Evolutionary conservation across 2,329 filamentous ascomycete genomes (phyloP), one percentile per base, ranked within the genome.

Genomic region (Sporothrix humicola): DNA sequence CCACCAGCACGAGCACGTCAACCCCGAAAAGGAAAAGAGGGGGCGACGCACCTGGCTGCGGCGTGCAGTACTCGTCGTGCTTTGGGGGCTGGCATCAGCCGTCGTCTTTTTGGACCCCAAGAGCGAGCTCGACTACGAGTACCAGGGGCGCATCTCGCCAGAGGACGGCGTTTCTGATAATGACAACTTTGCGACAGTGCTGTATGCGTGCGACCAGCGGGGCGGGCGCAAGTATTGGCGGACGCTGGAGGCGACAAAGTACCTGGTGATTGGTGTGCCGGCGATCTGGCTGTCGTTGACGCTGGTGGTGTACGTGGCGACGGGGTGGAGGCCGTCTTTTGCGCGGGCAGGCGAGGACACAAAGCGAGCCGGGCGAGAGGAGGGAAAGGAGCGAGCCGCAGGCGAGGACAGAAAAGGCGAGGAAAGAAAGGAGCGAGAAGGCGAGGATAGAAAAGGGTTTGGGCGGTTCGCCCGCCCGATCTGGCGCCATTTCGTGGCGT

Each of bases 251-350:
- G 74, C 74, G 1, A 52, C 69, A 9, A 72, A 74, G 69, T 73
- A 52, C 20, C 71, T 77, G 6, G 72, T 77, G 20, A 37, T 77
- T 23, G 76, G 72, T 37, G 69, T 66, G n/a, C 76, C 76, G 10
- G 26, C 75, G 17, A 5, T 73, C 10, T 78, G 76, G 75, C 42
- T 75, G 15, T 5, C 72, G 23, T 20, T 75, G 58, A 77, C 74
- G n/a, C n/a, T 48, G 20, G 44, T 4, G 3, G 23, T 74, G 20
- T 46, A 68, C 59, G 1, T 31, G 6, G 9, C 13, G 12, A 59
- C 73, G 2, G 48, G 59, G 12, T 54, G 71, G 58, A n/a, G 37
- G 31, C 48, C 17, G 31, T 37, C 31, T 7, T 37, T 37, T 37
- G 31, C 31, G 31, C 31, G 31, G 5, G 52, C 20, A 44, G 15